Conservation (phyloP, 1,284 basidiomycete genomes). For the Leccinum insolens region DNA sequence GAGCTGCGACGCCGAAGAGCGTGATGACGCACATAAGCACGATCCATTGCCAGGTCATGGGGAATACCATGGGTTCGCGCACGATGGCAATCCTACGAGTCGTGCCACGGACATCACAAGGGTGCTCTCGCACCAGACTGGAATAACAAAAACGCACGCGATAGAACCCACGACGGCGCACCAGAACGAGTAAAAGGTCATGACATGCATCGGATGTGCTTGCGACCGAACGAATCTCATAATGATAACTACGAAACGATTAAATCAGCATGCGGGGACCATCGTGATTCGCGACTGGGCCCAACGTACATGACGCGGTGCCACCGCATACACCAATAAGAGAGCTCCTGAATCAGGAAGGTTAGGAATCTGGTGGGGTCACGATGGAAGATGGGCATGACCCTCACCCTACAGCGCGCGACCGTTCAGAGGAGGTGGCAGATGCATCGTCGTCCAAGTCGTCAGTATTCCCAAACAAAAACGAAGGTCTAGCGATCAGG, state of each 20-base stretch:
- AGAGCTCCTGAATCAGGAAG: constrained; percentile 42
- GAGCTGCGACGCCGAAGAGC: constrained; percentile 50
- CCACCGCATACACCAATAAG: constrained; percentile 63
- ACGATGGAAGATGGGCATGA: not conserved
- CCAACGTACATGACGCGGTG: constrained; percentile 46
- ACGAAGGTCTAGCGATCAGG: constrained; percentile 58
- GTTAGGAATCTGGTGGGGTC: constrained; percentile 45
- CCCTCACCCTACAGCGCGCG: constrained; percentile 57
- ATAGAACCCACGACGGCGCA: constrained; percentile 58
- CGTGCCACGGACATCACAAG: not conserved
- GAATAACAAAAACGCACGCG: constrained; percentile 39
- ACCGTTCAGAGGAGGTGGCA: constrained; percentile 44
- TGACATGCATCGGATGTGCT: constrained; percentile 74
- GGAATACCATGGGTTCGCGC: constrained; percentile 38
- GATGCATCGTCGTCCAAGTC: constrained; percentile 11
- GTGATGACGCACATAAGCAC: constrained; percentile 38
- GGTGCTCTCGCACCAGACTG: constrained; percentile 6
- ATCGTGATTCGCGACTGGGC: not conserved
- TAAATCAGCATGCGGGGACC: constrained; percentile 32
- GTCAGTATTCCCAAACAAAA: constrained; percentile 43
- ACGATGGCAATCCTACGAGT: constrained; percentile 22
- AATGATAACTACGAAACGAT: constrained; percentile 44
- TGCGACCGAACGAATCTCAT: constrained; percentile 74
- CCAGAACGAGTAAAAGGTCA: constrained; percentile 67
- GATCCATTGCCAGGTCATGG: constrained; percentile 42